Base-by-base conservation (phyloP, 257 asterid genomes). In the Przewalskia tangutica region DNA sequence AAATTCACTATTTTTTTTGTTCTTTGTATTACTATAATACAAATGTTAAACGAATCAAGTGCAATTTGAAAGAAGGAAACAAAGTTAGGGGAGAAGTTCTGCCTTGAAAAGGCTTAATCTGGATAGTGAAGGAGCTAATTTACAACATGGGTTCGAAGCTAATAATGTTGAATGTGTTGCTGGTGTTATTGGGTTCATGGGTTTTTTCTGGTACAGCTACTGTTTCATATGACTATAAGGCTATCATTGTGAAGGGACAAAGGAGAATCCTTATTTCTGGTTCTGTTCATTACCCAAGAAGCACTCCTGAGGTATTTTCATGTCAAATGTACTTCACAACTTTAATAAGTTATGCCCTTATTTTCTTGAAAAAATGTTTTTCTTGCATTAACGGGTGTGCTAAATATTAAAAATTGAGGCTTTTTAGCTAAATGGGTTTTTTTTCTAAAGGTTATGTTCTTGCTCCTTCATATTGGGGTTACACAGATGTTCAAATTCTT, bases 221-320 rank as follows among this genome's bases (percentile, higher is more conserved):
- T 71, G 95, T 94, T 88, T 90, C 96, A 4, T 94, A 94, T 86
- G 98, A 94, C 85, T 88, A 89, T 12, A 91, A 84, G 85, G 90
- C 97, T 59, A 92, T 94, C 66, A 70, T 89, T 85, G 90, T 94
- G 4, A 94, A 94, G 87, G 98, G 98, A 59, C 91, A 89, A 78
- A 90, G 91, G 81, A 91, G 81, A 71, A 94, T 94, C 16, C 96
- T 94, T 34, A 88, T 94, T 54, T 94, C 98, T 88, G 98, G 98
- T 88, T 94, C 98, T 86, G 91, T 94, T 87, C 98, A 94, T 85
- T 94, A 94, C 50, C 98, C 98, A 70, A 92, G 98, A 83, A 94
- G 98, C 90, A 92, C 93, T 4, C 97, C 98, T 81, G 97, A 94
- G 97, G 98, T 93, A 81, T 88, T 11, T 55, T 44, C 51, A n/a